Base-by-base conservation (phyloP, 192 early-diverging fungal species). In the Coemansia sp. region DNA sequence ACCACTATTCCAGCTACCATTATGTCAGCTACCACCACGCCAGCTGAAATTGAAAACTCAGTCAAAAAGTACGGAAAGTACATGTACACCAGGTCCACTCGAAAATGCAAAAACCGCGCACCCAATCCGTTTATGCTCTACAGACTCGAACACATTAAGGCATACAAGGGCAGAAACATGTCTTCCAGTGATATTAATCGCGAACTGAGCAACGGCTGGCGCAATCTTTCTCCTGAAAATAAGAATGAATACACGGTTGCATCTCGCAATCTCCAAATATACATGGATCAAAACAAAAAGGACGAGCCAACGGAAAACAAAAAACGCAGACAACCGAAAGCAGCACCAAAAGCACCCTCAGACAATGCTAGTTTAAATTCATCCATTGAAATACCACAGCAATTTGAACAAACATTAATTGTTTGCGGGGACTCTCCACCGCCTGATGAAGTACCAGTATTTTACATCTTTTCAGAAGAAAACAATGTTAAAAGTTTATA, bases 51-150 rank as follows among this genome's bases (percentile, higher is more conserved):
- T 12, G 23, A 18, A 19, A 5, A 28, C 6, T 4, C 25, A 4
- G 10, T 50, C 11, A 18, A 16, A 18, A 25, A 28, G 21, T 29
- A 31, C 42, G 51, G 29, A 27, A 53, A 4, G 45, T 21, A 44
- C 3, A 14, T 71, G 12, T 57, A 35, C 30, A 14, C 52, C 19
- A 71, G 60, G 25, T 5, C 3, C 0, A 60, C 35, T 14, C 33
- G 57, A 4, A 56, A 54, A 10, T 32, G 44, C 27, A 60, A 65
- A 28, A 60, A 44, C 5, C 43, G 33, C 29, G 63, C 64, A 1
- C 64, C 58, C 23, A 72, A 72, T 40, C 23, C 69, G 12, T 72
- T 51, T 46, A 72, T 72, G 69, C 40, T 72, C 12, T 72, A 44
- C 22, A 51, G 63, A 1, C 28, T 65, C 8, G 31, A 42, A 19